A percentile compares a stretch with the other conserved stretches of the same genome.
Conservation (phyloP, 148 eudicot species). For the Rhododendron kiyosumense region DNA sequence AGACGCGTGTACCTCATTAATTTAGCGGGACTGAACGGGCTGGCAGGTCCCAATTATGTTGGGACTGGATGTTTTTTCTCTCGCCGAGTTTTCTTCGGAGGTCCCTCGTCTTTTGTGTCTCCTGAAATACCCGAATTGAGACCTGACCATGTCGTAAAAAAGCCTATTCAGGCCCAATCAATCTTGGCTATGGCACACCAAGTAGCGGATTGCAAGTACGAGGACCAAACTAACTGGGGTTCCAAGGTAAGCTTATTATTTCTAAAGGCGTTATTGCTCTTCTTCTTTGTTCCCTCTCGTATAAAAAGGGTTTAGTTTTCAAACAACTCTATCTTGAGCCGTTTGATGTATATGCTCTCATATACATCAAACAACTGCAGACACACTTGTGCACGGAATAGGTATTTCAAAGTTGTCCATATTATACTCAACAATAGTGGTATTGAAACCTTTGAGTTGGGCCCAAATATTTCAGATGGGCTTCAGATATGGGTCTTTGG, state of each 20-base stretch:
- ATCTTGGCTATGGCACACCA: slow-evolving; percentile 19
- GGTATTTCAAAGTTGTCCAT: background rate
- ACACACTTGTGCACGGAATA: too few relatives aligned
- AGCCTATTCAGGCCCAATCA: slow-evolving; percentile 11
- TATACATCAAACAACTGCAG: too few relatives aligned
- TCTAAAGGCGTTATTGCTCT: background rate
- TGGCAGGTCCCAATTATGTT: slow-evolving; percentile 51
- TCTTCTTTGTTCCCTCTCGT: too few relatives aligned
- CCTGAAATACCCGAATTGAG: slow-evolving; percentile 20
- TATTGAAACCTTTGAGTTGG: background rate
- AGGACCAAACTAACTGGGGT: slow-evolving; percentile 33
- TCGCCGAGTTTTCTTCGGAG: slow-evolving; percentile 45
- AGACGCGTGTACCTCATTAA: slow-evolving; percentile 37
- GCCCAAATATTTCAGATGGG: slow-evolving; percentile 39
- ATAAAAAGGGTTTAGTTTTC: too few relatives aligned
- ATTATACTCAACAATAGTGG: background rate
- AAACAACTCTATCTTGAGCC: too few relatives aligned
- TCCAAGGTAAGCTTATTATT: slow-evolving; percentile 16
- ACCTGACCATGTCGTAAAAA: slow-evolving; percentile 11
- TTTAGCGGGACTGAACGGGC: slow-evolving; percentile 56
- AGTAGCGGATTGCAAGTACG: slow-evolving; percentile 28
- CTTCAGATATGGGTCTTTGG: slow-evolving; percentile 54
- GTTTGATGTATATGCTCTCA: too few relatives aligned
- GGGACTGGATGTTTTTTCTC: slow-evolving; percentile 64
- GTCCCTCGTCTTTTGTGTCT: slow-evolving; percentile 13